These are phyloP conservation scores for Solanum chacoense DNA, from an alignment of 305 asterid genomes.

Conservation along the genomic window DNA sequence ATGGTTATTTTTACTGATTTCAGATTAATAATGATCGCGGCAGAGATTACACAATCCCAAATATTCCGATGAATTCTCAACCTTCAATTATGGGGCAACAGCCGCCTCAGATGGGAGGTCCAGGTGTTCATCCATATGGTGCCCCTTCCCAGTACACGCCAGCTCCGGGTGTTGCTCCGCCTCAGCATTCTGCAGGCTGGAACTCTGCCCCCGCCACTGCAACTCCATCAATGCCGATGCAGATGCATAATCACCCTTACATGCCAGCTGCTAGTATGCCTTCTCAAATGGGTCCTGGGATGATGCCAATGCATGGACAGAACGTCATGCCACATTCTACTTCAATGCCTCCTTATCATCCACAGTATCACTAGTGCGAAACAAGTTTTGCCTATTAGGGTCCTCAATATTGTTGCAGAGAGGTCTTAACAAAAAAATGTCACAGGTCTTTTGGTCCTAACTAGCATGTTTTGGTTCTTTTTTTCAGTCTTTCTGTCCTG, in stretches of 20 bases:
- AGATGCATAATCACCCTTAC: conserved; percentile 59
- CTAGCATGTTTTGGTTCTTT: not conserved
- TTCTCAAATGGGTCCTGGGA: conserved; percentile 39
- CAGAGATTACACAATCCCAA: conserved; percentile 69
- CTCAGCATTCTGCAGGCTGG: conserved; percentile 63
- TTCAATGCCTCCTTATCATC: conserved; percentile 49
- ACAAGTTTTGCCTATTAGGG: not conserved
- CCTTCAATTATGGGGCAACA: conserved; percentile 61
- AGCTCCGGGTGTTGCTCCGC: conserved; percentile 25
- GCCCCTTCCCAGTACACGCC: conserved; percentile 42
- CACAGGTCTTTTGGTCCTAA: not conserved
- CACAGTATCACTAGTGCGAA: conserved; percentile 6
- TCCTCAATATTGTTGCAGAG: conserved; percentile 1
- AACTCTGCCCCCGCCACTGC: conserved; percentile 21
- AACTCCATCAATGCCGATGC: conserved; percentile 50
- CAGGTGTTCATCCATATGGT: conserved; percentile 30
- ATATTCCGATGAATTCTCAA: conserved; percentile 43
- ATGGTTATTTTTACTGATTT: conserved; percentile 3
- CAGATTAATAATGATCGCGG: conserved; percentile 80
- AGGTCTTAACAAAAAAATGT: not conserved
- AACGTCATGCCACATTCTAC: conserved; percentile 41
- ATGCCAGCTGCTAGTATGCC: conserved; percentile 30
- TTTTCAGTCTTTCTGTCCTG: not conserved
- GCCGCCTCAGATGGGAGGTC: conserved; percentile 45
- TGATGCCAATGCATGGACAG: conserved; percentile 35